phyloP scores from a whole-genome alignment of 2,329 filamentous ascomycete genomes.

The Xylariaceae sp. region DNA sequence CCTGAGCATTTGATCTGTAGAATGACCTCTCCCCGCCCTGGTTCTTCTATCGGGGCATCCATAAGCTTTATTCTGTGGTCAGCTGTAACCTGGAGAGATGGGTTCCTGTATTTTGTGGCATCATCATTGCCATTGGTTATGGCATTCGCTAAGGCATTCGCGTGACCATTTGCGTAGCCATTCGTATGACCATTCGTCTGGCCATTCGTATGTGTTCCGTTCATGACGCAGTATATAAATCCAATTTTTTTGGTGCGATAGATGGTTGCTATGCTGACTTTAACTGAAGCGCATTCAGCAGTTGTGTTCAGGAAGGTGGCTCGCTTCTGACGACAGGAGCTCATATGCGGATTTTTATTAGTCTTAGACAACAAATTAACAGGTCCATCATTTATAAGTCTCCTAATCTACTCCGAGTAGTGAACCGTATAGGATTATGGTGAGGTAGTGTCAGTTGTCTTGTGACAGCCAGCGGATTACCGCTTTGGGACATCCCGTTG shows the following conservation, averaged over 20 bases:
- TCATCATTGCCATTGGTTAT: constrained; percentile 17
- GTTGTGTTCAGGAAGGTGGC: neutral
- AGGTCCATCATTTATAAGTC: neutral
- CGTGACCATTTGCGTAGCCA: constrained; percentile 31
- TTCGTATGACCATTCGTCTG: constrained; percentile 29
- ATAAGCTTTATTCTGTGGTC: constrained; percentile 64
- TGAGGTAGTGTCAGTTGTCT: constrained; percentile 1
- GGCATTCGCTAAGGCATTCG: constrained; percentile 28
- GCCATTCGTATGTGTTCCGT: constrained; percentile 12
- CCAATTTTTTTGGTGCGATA: neutral
- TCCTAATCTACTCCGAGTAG: constrained; percentile 4
- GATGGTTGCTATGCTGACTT: neutral
- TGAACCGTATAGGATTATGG: constrained; percentile 5
- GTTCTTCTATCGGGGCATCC: constrained; percentile 63
- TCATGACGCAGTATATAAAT: constrained; percentile 12
- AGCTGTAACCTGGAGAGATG: constrained; percentile 64
- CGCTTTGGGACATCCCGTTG: constrained; percentile 18
- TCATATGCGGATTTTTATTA: neutral
- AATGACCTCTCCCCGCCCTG: constrained; percentile 61
- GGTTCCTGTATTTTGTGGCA: constrained; percentile 49
- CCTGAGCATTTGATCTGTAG: constrained; percentile 69
- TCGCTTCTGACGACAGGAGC: neutral
- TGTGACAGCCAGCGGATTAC: constrained; percentile 19
- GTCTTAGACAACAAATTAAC: neutral
- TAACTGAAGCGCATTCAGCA: neutral